Base-by-base conservation (phyloP, 2,329 filamentous ascomycete species). In the Decorospora gaudefroyi region DNA sequence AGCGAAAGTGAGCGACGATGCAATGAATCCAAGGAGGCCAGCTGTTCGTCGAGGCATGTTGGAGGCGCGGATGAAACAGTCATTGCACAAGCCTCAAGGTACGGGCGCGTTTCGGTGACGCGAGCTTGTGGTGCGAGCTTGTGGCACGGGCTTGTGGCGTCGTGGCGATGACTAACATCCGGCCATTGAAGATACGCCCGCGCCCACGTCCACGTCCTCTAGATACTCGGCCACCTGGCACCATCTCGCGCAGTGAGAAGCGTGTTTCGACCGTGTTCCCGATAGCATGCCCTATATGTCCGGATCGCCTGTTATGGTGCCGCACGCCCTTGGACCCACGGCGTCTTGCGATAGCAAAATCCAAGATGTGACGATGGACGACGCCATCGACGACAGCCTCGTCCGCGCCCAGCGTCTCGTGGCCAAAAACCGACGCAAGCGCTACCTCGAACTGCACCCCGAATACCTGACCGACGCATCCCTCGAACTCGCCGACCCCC, bases 351-450 rank as follows among this genome's bases (percentile, higher is more conserved):
- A n/a, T n/a, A n/a, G n/a, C n/a, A n/a, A n/a, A 13, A 46, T 33
- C 12, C 33, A 50, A 23, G 55, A 62, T 8, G 38, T 52, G 12
- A 9, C 30, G 10, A 57, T 53, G 49, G 43, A 47, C 11, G 50
- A 53, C 6, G 42, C 49, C 10, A 17, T 52, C 29, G 59, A 57
- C 13, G 45, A 49, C 3, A 44, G 46, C 1, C 44, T 61, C 17
- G 42, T 53, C 1, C 49, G 44, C 28, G 34, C 43, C 8, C 45
- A 44, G 34, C 57, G 51, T 33, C 79, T 89, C 35, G 74, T 77
- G 22, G 73, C 81, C 17, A 89, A 87, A 71, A 95, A 95, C 70
- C 80, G 90, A 36, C 81, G 90, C 10, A 85, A 87, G 55, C 83
- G 85, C 59, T 95, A 90, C 64, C 77, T 95, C 16, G 80, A 85